Conservation (phyloP, 1,284 basidiomycete species). For the Pascua sp. region DNA sequence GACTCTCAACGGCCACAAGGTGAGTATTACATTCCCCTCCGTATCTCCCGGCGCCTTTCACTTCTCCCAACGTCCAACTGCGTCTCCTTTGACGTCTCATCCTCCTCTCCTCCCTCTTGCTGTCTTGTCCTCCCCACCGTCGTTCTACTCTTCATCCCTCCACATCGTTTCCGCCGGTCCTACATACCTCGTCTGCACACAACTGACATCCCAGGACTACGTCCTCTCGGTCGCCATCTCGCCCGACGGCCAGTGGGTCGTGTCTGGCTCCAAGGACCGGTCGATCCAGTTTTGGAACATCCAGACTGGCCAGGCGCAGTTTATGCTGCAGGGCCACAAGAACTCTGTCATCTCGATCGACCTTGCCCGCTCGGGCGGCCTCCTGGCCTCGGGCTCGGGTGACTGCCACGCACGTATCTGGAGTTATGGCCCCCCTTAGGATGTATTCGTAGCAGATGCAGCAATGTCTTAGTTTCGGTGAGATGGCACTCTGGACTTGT, state of each 20-base stretch:
- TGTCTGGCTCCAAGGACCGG: constrained; percentile 85
- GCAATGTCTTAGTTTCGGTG: too few relatives aligned
- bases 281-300: constrained; percentile 87
- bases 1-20: constrained; percentile 81
- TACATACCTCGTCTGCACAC: too few relatives aligned
- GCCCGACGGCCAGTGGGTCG: constrained; percentile 80
- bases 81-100: too few relatives aligned
- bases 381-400: constrained; percentile 80
- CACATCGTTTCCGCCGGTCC: too few relatives aligned
- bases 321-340: constrained; percentile 84
- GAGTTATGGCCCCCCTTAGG: constrained; percentile 49
- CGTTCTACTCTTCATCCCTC: too few relatives aligned
- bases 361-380: constrained; percentile 66
- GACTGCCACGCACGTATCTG: constrained; percentile 80
- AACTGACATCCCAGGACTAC: constrained; percentile 41
- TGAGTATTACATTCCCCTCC: constrained; percentile 46
- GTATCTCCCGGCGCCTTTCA: too few relatives aligned
- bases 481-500: too few relatives aligned
- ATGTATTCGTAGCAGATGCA: too few relatives aligned
- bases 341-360: constrained; percentile 87
- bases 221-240: constrained; percentile 61
- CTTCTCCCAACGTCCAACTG: too few relatives aligned
- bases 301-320: constrained; percentile 66
- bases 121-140: too few relatives aligned
- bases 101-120: too few relatives aligned